Base-by-base conservation (phyloP, 2,329 filamentous ascomycete species). In the Stylonectria norvegica region DNA sequence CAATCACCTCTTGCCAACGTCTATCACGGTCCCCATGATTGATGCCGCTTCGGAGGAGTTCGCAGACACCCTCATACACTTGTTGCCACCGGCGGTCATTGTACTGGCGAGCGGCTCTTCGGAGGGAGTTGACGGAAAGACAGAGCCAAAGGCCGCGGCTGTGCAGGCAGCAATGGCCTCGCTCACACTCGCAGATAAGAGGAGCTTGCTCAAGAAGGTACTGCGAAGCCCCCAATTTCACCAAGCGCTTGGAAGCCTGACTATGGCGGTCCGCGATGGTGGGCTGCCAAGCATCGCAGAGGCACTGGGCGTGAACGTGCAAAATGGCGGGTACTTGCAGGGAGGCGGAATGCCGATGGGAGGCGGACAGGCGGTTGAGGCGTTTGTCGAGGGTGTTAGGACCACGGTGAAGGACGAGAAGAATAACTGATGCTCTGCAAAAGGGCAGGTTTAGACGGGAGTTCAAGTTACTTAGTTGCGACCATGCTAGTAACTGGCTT, bases 261-360 rank as follows among this genome's bases (percentile, higher is more conserved):
- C 89, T 0, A 81, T 89, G 65, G 93, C 93, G 10, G 71, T 98
- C 40, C 76, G 89, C 42, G 91, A 97, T 55, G 93, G 93, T 10
- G 93, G 91, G 0, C 67, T 98, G 42, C 90, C 91, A 4, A 94
- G 83, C 54, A 85, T 98, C 49, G 85, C 89, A 5, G 89, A 95
- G 56, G 91, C 90, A 4, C 70, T 98, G 27, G 79, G 82, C 5
- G 78, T 97, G 43, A 80, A 81, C 52, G 80, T 98, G 15, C 78
- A 85, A 58, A 89, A 95, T 60, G 85, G 85, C n/a, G 91, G 91
- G 4, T 85, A 86, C 49, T 76, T 95, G 57, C 76, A 76, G 47
- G 82, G 86, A 40, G 84, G 87, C 5, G 85, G 79, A 36, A 83
- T 96, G 70, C 90, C 91, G 2, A 66, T 96, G 32, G 91, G 90